phyloP scores from a whole-genome alignment of 2,329 filamentous ascomycete species.

The Rosellinia necatrix region DNA sequence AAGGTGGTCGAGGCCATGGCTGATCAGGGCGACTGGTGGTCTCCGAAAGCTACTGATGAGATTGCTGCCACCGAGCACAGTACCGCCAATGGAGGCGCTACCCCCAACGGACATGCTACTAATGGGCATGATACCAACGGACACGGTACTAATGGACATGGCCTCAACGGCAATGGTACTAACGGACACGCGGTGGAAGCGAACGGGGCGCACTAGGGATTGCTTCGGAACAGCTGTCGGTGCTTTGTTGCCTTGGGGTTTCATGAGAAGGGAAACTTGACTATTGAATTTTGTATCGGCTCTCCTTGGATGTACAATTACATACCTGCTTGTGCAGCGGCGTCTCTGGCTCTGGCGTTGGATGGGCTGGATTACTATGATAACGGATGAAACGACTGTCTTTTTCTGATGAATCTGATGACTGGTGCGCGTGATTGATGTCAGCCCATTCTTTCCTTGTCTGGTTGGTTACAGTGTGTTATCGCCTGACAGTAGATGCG shows the following conservation, averaged over 20 bases:
- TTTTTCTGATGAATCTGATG: not conserved
- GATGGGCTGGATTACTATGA: not conserved
- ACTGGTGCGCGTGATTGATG: not conserved
- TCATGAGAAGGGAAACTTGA: not conserved
- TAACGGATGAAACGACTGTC: constrained; percentile 4
- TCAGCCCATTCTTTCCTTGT: too few relatives aligned
- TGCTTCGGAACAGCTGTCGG: not conserved
- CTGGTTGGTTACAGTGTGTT: not conserved
- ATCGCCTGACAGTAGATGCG: not conserved
- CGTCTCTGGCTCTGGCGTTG: constrained; percentile 3
- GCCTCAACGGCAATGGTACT: too few relatives aligned
- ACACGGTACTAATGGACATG: too few relatives aligned
- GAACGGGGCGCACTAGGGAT: not conserved
- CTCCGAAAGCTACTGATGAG: not conserved
- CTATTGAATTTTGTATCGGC: not conserved
- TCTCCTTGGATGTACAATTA: constrained; percentile 6
- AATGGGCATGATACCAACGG: too few relatives aligned
- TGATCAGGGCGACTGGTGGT: constrained; percentile 95
- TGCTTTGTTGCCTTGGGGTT: not conserved
- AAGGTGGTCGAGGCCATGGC: constrained; percentile 96
- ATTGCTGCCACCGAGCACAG: too few relatives aligned
- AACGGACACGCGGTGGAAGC: not conserved
- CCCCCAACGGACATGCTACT: too few relatives aligned
- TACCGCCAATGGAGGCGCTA: too few relatives aligned
- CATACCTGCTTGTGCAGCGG: not conserved